phyloP scores from a whole-genome alignment of 331 rosid genomes.

The Quercus tomentella region DNA sequence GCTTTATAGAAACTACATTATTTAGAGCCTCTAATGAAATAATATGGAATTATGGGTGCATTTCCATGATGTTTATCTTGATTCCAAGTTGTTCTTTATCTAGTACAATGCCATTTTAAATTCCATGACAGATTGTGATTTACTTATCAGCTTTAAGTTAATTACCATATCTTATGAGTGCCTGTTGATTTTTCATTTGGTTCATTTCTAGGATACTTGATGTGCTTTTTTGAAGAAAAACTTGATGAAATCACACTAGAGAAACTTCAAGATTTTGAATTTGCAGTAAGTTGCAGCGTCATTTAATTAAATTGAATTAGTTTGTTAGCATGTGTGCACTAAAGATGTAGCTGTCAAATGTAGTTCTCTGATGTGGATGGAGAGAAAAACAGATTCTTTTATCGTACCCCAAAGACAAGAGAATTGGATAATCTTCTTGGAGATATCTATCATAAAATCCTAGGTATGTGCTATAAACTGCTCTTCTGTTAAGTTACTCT shows the following conservation, averaged over 20 bases:
- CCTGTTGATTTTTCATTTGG: constrained; percentile 10
- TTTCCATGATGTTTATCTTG: background rate
- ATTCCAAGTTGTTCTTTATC: background rate
- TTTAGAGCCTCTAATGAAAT: no score
- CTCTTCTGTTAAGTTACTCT: background rate
- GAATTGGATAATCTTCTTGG: constrained; percentile 87
- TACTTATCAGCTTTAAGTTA: background rate
- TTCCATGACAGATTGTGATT: constrained; percentile 1
- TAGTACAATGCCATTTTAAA: background rate
- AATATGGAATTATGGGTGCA: background rate
- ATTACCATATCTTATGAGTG: background rate
- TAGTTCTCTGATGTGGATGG: constrained; percentile 90
- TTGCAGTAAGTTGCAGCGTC: constrained; percentile 55
- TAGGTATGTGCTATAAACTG: constrained; percentile 40
- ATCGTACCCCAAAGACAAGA: constrained; percentile 84
- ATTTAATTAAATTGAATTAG: background rate
- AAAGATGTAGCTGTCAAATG: constrained; percentile 28
- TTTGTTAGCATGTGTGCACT: constrained; percentile 6
- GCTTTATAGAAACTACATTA: no score
- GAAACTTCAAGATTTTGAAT: constrained; percentile 69
- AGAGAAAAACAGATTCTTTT: constrained; percentile 74
- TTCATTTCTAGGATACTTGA: constrained; percentile 65
- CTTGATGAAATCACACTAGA: constrained; percentile 61
- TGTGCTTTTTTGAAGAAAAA: constrained; percentile 82
- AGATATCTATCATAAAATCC: constrained; percentile 91